phyloP scores from a whole-genome alignment of 768 basidiomycete species.

The Nidularia sp. region DNA sequence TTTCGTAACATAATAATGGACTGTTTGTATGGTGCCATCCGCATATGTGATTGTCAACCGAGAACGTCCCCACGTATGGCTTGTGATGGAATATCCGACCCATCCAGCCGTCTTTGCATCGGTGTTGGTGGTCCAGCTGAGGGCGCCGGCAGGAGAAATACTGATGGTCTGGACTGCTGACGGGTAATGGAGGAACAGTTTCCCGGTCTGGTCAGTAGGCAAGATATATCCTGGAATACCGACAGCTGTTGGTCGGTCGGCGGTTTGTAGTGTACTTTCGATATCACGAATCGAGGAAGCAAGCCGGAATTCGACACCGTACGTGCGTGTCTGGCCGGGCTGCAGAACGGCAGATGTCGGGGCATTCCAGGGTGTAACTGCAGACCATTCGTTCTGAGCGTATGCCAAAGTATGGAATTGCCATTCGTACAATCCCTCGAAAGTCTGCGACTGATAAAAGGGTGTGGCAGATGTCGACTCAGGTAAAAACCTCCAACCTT shows the following conservation, averaged over 20 bases:
- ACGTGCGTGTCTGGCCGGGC: slow-evolving; percentile 44
- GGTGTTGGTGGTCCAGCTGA: slow-evolving; percentile 38
- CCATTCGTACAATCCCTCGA: slow-evolving; percentile 59
- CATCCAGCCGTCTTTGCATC: slow-evolving; percentile 37
- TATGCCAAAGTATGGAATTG: slow-evolving; percentile 55
- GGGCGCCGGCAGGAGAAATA: slow-evolving; percentile 41
- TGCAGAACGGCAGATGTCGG: slow-evolving; percentile 43
- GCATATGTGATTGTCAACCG: slow-evolving; percentile 44
- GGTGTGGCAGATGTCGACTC: slow-evolving; percentile 41
- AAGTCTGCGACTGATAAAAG: slow-evolving; percentile 56
- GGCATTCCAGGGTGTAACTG: slow-evolving; percentile 50
- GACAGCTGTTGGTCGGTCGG: slow-evolving; percentile 42
- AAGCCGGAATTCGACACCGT: slow-evolving; percentile 49
- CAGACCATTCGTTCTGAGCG: slow-evolving; percentile 51
- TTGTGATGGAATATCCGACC: slow-evolving; percentile 44
- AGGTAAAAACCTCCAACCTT: slow-evolving; percentile 56
- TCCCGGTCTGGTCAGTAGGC: slow-evolving; percentile 41
- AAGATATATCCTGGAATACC: slow-evolving; percentile 53
- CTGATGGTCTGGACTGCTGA: slow-evolving; percentile 35
- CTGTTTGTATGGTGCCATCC: slow-evolving; percentile 48
- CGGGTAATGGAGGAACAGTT: slow-evolving; percentile 45
- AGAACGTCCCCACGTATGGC: slow-evolving; percentile 41
- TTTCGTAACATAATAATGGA: slow-evolving; percentile 49
- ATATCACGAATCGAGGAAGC: slow-evolving; percentile 46
- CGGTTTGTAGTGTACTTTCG: slow-evolving; percentile 36